Base-by-base conservation (phyloP, 352 stramenopile genomes). In the Salisapilia sapeloensis region DNA sequence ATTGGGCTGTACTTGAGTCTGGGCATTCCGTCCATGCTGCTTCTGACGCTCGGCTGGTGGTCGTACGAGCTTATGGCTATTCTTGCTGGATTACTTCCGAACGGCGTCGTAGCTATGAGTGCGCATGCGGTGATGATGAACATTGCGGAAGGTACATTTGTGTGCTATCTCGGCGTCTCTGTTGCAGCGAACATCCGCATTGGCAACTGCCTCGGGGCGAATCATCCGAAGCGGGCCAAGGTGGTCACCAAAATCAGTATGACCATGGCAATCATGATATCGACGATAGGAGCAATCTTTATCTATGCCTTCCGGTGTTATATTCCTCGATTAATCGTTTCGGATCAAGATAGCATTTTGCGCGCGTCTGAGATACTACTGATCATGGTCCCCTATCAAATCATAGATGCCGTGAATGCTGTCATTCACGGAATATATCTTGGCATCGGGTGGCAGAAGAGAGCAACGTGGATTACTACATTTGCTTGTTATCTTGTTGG, bases 11-110 rank as follows among this genome's bases (percentile, higher is more conserved):
- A 86, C 40, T 37, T 87, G 0, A 40, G 42, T 2, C 46, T 91
- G 4, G 75, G 75, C 1, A 26, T 82, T 0, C 71, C 71, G 2
- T 54, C 55, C 0, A 54, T 71, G 38, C 30, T 81, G 6, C 70
- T 85, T 52, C 38, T 86, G 21, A 50, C 51, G 22, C 71, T 87
- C 37, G 58, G 80, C 33, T 91, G 71, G 75, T 71, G 54, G 47
- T 67, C 74, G 9, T 90, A 80, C 38, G 72, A 84, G 46, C 40
- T 70, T n/a, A 36, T 90, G 11, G 63, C 62, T 5, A 40, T 87
- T 12, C 54, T 90, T 32, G 71, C 70, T 1, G 74, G 74, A 1
- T 27, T 84, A 0, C 51, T 87, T 0, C 62, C 62, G 0, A 41
- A 72, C 22, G 50, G 51, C 0, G 58, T 89, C 6, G 53, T 84